These are phyloP conservation scores for Rosa rugosa DNA, from an alignment of 306 rosid genomes.

Conservation along the genomic window DNA sequence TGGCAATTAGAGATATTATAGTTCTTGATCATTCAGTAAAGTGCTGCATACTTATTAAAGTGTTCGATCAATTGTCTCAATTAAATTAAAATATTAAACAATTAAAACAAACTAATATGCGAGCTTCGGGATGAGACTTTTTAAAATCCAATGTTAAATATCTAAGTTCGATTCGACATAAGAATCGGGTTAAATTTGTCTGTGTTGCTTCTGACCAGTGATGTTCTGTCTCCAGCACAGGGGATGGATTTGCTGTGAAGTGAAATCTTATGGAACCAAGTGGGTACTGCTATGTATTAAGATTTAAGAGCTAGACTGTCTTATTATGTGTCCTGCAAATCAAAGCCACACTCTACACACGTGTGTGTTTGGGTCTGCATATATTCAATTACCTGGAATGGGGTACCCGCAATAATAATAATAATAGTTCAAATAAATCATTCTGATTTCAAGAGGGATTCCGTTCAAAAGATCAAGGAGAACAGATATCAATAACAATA, in stretches of 20 bases:
- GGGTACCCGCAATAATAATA: not conserved
- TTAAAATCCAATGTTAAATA: not conserved
- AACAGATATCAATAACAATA: slow-evolving; percentile 25
- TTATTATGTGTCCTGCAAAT: slow-evolving; percentile 10
- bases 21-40: no score
- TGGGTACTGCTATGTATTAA: slow-evolving; percentile 38
- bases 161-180: slow-evolving; percentile 27
- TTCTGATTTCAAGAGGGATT: slow-evolving; percentile 36
- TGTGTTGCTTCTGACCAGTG: slow-evolving; percentile 35
- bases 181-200: slow-evolving; percentile 32
- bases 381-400: slow-evolving; percentile 1
- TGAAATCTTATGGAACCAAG: slow-evolving; percentile 36
- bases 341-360: not conserved
- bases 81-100: not conserved
- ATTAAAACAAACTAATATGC: not conserved
- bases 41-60: not conserved
- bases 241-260: slow-evolving; percentile 34
- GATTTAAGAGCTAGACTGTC: slow-evolving; percentile 34
- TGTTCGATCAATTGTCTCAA: not conserved
- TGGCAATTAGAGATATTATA: not conserved
- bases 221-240: slow-evolving; percentile 35
- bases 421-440: not conserved
- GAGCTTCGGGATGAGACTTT: not conserved
- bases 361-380: not conserved
- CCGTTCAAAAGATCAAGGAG: slow-evolving; percentile 48